Evolutionary conservation across 2,329 filamentous ascomycete species (phyloP).

Genomic region (Pseudonectria foliicola): DNA sequence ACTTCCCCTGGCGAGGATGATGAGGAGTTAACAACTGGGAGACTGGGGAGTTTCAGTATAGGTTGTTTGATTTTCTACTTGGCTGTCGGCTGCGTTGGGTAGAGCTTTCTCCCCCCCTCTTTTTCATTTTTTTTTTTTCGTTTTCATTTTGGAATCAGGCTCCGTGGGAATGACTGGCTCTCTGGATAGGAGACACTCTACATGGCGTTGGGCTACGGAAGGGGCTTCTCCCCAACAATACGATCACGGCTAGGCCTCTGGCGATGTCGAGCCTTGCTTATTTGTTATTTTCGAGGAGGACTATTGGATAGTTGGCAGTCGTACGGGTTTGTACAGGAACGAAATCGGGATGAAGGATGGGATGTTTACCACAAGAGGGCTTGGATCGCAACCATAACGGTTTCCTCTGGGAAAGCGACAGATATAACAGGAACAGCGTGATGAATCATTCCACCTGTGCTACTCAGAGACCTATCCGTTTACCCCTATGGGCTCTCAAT

Average conservation of each 20-base stretch:
- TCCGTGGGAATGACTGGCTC: conserved; percentile 1
- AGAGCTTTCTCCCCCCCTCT: too few relatives aligned
- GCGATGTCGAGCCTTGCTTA: conserved; percentile 7
- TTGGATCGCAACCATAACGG: too few relatives aligned
- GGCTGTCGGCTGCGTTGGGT: conserved; percentile 3
- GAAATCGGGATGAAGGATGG: too few relatives aligned
- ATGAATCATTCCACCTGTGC: too few relatives aligned
- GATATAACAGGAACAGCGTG: too few relatives aligned
- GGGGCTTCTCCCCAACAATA: conserved; percentile 2
- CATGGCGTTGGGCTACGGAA: conserved; percentile 19
- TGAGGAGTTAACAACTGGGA: too few relatives aligned
- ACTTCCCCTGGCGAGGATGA: too few relatives aligned
- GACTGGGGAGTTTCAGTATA: neutral
- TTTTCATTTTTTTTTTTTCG: conserved; percentile 11
- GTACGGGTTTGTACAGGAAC: too few relatives aligned
- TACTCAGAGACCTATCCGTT: neutral
- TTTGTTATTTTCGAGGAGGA: neutral
- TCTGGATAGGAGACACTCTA: conserved; percentile 10
- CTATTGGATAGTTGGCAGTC: conserved; percentile 3
- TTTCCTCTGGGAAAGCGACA: too few relatives aligned
- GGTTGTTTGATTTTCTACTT: conserved; percentile 7
- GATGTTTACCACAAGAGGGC: too few relatives aligned
- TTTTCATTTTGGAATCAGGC: conserved; percentile 3
- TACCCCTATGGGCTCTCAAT: neutral
- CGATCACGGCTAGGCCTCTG: neutral